Base-by-base conservation (phyloP, 2,329 filamentous ascomycete species). In the Aspergillus quadrilineatus region DNA sequence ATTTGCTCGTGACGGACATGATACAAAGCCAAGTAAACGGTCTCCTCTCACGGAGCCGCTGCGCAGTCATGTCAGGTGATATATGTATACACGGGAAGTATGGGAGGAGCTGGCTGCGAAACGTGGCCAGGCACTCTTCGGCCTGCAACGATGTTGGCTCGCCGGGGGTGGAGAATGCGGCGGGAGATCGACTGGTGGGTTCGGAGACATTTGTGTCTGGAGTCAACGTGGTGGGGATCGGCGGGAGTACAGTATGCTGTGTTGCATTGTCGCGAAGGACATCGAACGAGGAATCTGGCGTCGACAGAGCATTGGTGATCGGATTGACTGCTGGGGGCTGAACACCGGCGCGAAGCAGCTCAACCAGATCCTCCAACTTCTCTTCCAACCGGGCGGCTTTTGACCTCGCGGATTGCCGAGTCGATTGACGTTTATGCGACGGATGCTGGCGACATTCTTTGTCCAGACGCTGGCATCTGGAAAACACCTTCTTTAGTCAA, bases 21-120 rank as follows among this genome's bases (percentile, higher is more conserved):
- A 84, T 80, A 36, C 75, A 76, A 7, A 81, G 63, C 76, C 79
- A 83, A 4, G 83, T 62, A 49, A 82, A 82, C 0, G 83, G 81
- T 3, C 72, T 67, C 64, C 64, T 22, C 10, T 17, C n/a, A 2
- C 67, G 74, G 1, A 84, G 67, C n/a, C 69, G 60, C 36, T 69
- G 64, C 2, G 77, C 74, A 6, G 53, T 56, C 5, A 41, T 53
- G 0, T 70, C 66, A 0, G 69, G 56, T 0, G 74, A 68, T 0
- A 83, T 60, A 44, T 77, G 66, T 45, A 81, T 68, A 50, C 80
- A 79, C 0, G 81, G 80, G 15, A 81, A 77, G 49, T 73, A 75
- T 0, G 65, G 67, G 4, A 80, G 68, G 72, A 70, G 71, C 15
- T 75, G 72, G 1, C 66, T 69, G 14, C 73, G 73, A 57, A 82